Evolutionary conservation across 2,329 filamentous ascomycete genomes (phyloP).

Genomic region (Periconia macrospinosa): DNA sequence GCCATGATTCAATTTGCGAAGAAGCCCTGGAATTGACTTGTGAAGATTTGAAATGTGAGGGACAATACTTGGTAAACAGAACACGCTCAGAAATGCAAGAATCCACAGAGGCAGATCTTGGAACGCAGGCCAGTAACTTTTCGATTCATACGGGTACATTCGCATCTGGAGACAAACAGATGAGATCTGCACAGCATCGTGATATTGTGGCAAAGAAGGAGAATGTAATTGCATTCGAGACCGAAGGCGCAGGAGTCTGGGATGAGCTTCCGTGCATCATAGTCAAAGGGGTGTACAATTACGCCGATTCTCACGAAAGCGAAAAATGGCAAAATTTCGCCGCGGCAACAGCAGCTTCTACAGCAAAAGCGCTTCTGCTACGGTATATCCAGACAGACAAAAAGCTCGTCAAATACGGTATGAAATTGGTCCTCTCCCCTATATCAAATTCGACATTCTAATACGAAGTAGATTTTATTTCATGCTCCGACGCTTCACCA

Average conservation of each 20-base stretch:
- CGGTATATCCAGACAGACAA: background rate
- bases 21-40: background rate
- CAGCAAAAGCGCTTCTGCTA: conserved; percentile 5
- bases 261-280: conserved; percentile 16
- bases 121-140: no score
- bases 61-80: background rate
- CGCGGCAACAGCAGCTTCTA: conserved; percentile 9
- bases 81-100: no score
- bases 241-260: conserved; percentile 18
- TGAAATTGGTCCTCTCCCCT: no score
- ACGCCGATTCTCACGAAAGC: conserved; percentile 22
- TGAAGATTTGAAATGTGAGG: background rate
- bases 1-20: background rate
- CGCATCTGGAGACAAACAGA: background rate
- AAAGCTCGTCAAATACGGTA: background rate
- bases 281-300: conserved; percentile 20
- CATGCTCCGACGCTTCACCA: no score
- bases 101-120: no score
- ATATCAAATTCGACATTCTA: no score
- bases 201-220: background rate
- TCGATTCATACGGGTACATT: no score
- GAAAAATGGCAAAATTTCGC: conserved; percentile 10
- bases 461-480: no score
- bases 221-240: conserved; percentile 12
- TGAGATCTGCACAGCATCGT: background rate